These are phyloP conservation scores for Arabidopsis arenosa DNA, from an alignment of 345 rosid species.

Conservation along the genomic window DNA sequence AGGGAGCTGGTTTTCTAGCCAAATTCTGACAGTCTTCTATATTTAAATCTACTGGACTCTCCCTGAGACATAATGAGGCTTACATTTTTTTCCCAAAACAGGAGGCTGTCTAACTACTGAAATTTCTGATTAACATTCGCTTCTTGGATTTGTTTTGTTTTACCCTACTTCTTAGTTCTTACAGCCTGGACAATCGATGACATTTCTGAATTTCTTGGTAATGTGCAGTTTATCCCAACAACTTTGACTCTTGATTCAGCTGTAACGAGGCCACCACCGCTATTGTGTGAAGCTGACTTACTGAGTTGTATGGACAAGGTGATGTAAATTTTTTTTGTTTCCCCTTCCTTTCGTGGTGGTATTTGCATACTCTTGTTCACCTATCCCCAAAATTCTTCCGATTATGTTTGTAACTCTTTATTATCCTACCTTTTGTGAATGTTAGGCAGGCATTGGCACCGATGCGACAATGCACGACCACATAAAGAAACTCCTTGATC, in stretches of 20 bases:
- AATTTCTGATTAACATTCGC: slow-evolving; percentile 23
- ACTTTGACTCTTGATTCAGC: slow-evolving; percentile 90
- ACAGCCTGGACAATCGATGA: slow-evolving; percentile 32
- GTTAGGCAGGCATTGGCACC: slow-evolving; percentile 94
- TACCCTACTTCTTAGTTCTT: slow-evolving; percentile 8
- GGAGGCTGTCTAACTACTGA: slow-evolving; percentile 4
- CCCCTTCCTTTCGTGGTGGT: neutral
- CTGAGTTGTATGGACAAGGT: slow-evolving; percentile 98
- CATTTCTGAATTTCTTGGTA: slow-evolving; percentile 39
- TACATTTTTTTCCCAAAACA: slow-evolving; percentile 4
- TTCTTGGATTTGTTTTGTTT: neutral
- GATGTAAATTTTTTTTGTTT: slow-evolving; percentile 35
- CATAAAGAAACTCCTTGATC: slow-evolving; percentile 94
- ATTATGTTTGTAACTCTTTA: slow-evolving; percentile 10
- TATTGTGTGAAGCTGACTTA: slow-evolving; percentile 91
- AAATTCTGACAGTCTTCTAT: slow-evolving; percentile 7
- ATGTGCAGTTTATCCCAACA: slow-evolving; percentile 81
- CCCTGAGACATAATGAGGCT: slow-evolving; percentile 15
- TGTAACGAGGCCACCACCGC: slow-evolving; percentile 91
- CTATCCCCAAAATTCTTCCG: slow-evolving; percentile 14
- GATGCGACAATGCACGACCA: slow-evolving; percentile 99
- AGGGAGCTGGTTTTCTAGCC: neutral
- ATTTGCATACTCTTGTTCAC: slow-evolving; percentile 24
- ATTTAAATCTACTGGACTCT: slow-evolving; percentile 1
- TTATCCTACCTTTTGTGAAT: slow-evolving; percentile 27